phyloP scores from a whole-genome alignment of 2,329 filamentous ascomycete species.

The Xylaria sp. region DNA sequence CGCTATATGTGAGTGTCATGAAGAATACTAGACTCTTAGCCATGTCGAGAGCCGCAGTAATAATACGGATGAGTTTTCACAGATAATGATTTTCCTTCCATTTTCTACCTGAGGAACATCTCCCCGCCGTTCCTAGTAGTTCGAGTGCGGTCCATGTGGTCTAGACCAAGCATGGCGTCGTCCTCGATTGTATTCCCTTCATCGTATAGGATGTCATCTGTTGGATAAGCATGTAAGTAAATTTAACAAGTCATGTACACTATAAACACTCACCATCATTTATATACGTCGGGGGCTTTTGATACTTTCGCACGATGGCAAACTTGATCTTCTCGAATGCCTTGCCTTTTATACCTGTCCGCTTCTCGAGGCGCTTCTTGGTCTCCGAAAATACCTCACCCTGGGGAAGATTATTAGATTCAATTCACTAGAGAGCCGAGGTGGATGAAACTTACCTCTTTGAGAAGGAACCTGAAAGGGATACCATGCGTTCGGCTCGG shows the following conservation, averaged over 20 bases:
- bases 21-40: slow-evolving; percentile 5
- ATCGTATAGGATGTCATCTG: slow-evolving; percentile 64
- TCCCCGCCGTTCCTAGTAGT: slow-evolving; percentile 65
- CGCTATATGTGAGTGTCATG: slow-evolving; percentile 5
- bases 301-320: slow-evolving; percentile 74
- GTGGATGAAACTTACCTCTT: slow-evolving; percentile 62
- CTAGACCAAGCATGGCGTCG: slow-evolving; percentile 68
- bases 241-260: slow-evolving; percentile 5
- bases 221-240: slow-evolving; percentile 31
- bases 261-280: slow-evolving; percentile 73
- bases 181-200: slow-evolving; percentile 55
- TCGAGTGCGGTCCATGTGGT: slow-evolving; percentile 68
- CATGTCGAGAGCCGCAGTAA: slow-evolving; percentile 14
- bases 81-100: background rate
- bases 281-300: slow-evolving; percentile 76
- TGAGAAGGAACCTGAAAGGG: slow-evolving; percentile 88
- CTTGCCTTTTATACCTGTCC: slow-evolving; percentile 96
- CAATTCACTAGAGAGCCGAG: slow-evolving; percentile 23
- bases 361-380: slow-evolving; percentile 90
- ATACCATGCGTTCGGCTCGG: slow-evolving; percentile 82
- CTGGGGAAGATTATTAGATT: slow-evolving; percentile 50
- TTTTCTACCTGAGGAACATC: slow-evolving; percentile 58
- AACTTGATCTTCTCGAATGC: slow-evolving; percentile 99
- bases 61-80: slow-evolving; percentile 6
- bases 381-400: slow-evolving; percentile 89